Evolutionary conservation across 1,284 basidiomycete species (phyloP).

Genomic region (Ustilago bromivora): DNA sequence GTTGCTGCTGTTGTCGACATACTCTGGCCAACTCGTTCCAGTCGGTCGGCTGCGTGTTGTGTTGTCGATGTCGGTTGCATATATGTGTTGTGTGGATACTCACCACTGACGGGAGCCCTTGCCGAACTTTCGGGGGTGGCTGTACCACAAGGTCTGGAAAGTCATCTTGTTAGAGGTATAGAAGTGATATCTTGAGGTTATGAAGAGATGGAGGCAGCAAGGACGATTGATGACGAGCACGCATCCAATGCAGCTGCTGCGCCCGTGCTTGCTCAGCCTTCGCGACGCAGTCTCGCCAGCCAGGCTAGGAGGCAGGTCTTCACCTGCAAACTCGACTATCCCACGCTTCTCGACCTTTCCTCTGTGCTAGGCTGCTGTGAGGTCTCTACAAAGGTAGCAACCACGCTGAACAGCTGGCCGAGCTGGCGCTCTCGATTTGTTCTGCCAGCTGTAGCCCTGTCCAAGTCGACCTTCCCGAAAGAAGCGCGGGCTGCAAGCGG

Average conservation of each 20-base stretch:
- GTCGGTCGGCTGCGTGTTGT: slow-evolving; percentile 11
- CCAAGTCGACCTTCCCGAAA: background rate
- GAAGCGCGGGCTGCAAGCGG: background rate
- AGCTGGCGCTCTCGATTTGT: background rate
- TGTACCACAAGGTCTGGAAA: slow-evolving; percentile 67
- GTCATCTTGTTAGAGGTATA: slow-evolving; percentile 63
- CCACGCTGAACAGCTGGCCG: background rate
- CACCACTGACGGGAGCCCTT: slow-evolving; percentile 69
- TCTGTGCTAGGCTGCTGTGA: too few species aligned
- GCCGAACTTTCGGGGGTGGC: slow-evolving; percentile 65
- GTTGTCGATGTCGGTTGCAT: slow-evolving; percentile 1
- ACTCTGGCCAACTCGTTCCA: background rate
- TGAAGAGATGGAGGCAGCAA: slow-evolving; percentile 44
- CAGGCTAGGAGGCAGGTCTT: background rate
- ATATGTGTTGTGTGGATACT: slow-evolving; percentile 35
- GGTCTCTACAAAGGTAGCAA: background rate
- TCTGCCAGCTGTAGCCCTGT: too few species aligned
- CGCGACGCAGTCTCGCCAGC: background rate
- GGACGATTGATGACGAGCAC: slow-evolving; percentile 30
- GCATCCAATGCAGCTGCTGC: slow-evolving; percentile 17
- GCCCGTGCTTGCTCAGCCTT: background rate
- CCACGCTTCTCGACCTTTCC: background rate
- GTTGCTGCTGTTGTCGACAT: slow-evolving; percentile 5
- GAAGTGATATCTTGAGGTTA: slow-evolving; percentile 43
- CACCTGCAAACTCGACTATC: background rate